phyloP scores from a whole-genome alignment of 2,329 filamentous ascomycete genomes.

The Calycina herbarum region DNA sequence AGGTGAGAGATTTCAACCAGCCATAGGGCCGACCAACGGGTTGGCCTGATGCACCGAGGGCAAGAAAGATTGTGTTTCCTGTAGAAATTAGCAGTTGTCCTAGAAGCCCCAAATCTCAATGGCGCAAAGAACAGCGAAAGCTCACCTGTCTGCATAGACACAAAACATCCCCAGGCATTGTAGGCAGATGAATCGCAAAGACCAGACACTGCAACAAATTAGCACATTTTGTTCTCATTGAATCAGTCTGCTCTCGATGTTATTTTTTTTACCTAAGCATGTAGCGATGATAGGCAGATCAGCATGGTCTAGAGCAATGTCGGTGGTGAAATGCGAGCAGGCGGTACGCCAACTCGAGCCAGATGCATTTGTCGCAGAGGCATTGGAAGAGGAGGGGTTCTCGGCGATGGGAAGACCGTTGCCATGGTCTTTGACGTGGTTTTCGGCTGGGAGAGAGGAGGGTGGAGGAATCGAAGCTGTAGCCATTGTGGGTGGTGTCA shows the following conservation, averaged over 20 bases:
- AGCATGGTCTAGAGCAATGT: slow-evolving; percentile 36
- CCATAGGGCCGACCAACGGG: slow-evolving; percentile 51
- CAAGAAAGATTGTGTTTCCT: slow-evolving; percentile 65
- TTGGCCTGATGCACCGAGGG: slow-evolving; percentile 55
- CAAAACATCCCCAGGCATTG: slow-evolving; percentile 50
- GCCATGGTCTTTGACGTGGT: not conserved
- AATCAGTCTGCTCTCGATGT: too few species aligned
- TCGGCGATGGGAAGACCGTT: not conserved
- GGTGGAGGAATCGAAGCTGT: not conserved
- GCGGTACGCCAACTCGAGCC: slow-evolving; percentile 17
- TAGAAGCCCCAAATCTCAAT: not conserved
- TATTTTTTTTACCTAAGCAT: slow-evolving; percentile 35
- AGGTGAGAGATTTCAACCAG: slow-evolving; percentile 54
- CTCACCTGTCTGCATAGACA: slow-evolving; percentile 53
- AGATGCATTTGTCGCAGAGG: slow-evolving; percentile 16
- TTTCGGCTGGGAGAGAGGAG: not conserved
- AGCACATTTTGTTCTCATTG: too few species aligned
- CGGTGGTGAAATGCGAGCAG: slow-evolving; percentile 28
- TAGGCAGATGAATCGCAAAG: slow-evolving; percentile 49
- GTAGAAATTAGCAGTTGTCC: slow-evolving; percentile 16
- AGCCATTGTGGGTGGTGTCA: not conserved
- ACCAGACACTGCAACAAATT: slow-evolving; percentile 29
- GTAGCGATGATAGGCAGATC: slow-evolving; percentile 43
- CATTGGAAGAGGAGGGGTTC: slow-evolving; percentile 18
- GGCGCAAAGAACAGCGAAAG: not conserved